These are phyloP conservation scores for Coniochaeta sp. DNA, from an alignment of 2,329 filamentous ascomycete species.

Conservation along the genomic window DNA sequence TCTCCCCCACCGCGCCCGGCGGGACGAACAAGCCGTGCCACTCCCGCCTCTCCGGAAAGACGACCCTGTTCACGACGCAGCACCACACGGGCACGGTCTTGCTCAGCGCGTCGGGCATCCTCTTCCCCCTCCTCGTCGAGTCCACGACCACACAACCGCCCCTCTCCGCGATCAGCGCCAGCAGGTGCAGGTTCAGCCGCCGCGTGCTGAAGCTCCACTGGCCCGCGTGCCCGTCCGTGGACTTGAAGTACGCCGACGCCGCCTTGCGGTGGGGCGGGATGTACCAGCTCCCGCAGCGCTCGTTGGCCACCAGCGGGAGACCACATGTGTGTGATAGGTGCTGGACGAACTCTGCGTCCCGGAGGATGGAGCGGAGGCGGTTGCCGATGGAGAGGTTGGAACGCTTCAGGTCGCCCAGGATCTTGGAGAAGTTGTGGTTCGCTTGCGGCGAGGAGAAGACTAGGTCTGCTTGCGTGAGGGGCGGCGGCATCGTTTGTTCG, in stretches of 20 bases:
- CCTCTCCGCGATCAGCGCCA: conserved; percentile 62
- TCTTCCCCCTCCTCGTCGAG: conserved; percentile 85
- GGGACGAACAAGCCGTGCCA: conserved; percentile 59
- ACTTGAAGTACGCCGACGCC: conserved; percentile 91
- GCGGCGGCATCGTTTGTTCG: background rate
- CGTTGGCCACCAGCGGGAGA: conserved; percentile 80
- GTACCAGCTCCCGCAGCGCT: conserved; percentile 96
- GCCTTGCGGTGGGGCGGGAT: conserved; percentile 57
- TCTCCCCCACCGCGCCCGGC: conserved; percentile 62
- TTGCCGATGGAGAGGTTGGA: conserved; percentile 74
- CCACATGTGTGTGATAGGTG: conserved; percentile 45
- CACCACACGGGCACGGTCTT: conserved; percentile 96
- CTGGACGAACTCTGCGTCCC: conserved; percentile 69
- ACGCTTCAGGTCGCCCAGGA: conserved; percentile 65
- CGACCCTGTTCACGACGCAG: conserved; percentile 69
- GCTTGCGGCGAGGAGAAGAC: conserved; percentile 42
- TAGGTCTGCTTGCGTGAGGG: conserved; percentile 15
- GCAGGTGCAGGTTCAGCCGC: conserved; percentile 75
- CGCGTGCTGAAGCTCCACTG: conserved; percentile 87
- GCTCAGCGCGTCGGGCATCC: conserved; percentile 89
- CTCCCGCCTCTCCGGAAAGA: conserved; percentile 55
- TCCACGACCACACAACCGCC: conserved; percentile 81
- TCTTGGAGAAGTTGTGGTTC: conserved; percentile 60
- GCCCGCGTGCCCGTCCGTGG: conserved; percentile 86
- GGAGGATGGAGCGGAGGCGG: conserved; percentile 69